Percentiles rank a stretch among this genome's conserved stretches.
These are phyloP conservation scores for Bondarzewia mesenterica DNA, from an alignment of 1,284 basidiomycete genomes.

Conservation along the genomic window DNA sequence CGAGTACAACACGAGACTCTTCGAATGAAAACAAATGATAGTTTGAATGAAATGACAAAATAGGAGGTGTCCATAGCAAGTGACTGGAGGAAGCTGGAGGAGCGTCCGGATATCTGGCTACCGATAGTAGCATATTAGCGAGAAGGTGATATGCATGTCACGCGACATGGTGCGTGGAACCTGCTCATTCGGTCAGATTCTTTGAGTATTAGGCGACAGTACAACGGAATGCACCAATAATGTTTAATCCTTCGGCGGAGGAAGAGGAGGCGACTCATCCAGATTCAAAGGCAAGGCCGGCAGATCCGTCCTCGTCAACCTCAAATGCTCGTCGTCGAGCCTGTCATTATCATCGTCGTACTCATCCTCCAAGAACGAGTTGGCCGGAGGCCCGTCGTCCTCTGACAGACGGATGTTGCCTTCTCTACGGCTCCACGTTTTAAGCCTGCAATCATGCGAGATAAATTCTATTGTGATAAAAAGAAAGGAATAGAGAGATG, in stretches of 20 bases:
- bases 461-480: not conserved
- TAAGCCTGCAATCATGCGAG: conserved; percentile 34
- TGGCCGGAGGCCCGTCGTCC: conserved; percentile 63
- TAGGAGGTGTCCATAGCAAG: too few relatives aligned
- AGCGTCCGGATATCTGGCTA: too few relatives aligned
- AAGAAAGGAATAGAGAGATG: conserved; percentile 15
- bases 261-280: not conserved
- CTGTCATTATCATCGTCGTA: conserved; percentile 39
- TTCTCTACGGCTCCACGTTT: conserved; percentile 44
- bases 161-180: too few relatives aligned
- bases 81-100: too few relatives aligned
- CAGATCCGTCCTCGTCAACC: not conserved
- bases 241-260: not conserved
- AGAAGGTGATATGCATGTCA: too few relatives aligned
- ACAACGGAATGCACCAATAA: too few relatives aligned
- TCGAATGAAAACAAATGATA: too few relatives aligned
- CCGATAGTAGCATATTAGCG: too few relatives aligned
- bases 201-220: too few relatives aligned
- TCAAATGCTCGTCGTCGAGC: not conserved
- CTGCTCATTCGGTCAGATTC: too few relatives aligned
- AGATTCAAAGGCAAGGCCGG: not conserved
- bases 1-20: too few relatives aligned
- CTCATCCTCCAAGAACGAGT: conserved; percentile 56
- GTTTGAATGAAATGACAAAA: too few relatives aligned
- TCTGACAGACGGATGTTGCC: conserved; percentile 61